Conservation (phyloP, 73 alveolate genomes). For the Vitrella brassicaformis region DNA sequence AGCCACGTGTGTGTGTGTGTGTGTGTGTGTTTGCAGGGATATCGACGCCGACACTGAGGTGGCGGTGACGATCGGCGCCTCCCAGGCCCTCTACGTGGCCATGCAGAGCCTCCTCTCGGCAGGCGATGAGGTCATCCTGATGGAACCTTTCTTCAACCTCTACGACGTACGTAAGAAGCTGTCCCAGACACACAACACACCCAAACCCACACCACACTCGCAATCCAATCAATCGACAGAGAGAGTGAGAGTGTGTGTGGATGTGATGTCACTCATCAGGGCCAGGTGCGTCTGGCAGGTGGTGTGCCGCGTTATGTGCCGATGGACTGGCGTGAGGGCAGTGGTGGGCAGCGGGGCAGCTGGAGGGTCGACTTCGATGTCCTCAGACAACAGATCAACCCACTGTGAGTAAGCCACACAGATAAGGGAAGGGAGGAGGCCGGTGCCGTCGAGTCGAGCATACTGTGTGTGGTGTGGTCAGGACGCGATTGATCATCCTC, state of each 20-base stretch:
- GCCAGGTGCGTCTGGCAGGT: neutral
- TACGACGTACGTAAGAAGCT: no score
- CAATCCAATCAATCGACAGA: no score
- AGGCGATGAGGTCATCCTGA: conserved; percentile 19
- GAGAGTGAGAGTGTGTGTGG: no score
- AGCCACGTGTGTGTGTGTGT: neutral
- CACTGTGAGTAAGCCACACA: no score
- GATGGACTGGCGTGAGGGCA: neutral
- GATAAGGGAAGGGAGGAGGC: no score
- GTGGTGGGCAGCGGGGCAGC: conserved; percentile 6
- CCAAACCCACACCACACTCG: no score
- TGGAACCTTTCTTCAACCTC: conserved; percentile 59
- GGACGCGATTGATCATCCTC: conserved; percentile 39
- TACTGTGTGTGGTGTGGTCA: no score
- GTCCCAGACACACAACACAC: no score
- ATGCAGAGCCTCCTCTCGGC: conserved; percentile 16
- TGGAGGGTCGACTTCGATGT: conserved; percentile 33
- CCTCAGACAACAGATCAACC: conserved; percentile 19
- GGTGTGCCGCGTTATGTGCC: neutral
- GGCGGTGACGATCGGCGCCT: conserved; percentile 56
- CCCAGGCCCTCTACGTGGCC: conserved; percentile 42
- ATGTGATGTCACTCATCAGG: no score
- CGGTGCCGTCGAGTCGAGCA: no score
- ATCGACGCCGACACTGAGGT: conserved; percentile 4
- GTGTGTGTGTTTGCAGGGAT: neutral